These are phyloP conservation scores for Fraxinus greggii DNA, from an alignment of 305 asterid genomes.

Conservation along the genomic window DNA sequence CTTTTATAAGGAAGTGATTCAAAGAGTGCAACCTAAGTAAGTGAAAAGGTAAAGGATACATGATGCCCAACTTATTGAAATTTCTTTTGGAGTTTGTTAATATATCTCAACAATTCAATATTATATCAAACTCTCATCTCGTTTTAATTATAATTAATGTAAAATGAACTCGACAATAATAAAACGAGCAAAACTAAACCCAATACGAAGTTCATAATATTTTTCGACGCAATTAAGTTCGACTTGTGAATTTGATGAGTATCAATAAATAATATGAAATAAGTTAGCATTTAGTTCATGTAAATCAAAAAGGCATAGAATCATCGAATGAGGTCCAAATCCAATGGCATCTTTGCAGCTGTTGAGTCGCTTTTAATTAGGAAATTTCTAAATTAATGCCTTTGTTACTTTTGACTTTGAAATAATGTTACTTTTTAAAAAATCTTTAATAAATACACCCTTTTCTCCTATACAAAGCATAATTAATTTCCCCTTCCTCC, in stretches of 20 bases:
- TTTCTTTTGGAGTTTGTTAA: not conserved
- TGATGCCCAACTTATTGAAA: constrained; percentile 17
- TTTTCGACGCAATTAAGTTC: not conserved
- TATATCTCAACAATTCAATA: not conserved
- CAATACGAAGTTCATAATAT: not conserved
- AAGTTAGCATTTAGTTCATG: not conserved
- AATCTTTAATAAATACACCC: not conserved
- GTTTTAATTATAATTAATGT: not conserved
- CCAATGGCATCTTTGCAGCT: constrained; percentile 20
- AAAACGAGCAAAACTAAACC: not conserved
- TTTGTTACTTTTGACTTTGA: not conserved
- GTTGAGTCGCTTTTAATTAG: constrained; percentile 36
- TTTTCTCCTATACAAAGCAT: not conserved
- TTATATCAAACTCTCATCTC: not conserved
- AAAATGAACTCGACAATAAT: not conserved
- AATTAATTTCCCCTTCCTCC: not conserved
- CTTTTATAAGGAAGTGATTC: constrained; percentile 59
- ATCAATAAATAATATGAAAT: not conserved
- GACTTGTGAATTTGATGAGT: not conserved
- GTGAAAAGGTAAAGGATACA: constrained; percentile 28
- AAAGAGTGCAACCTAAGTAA: constrained; percentile 66
- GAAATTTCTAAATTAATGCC: constrained; percentile 23
- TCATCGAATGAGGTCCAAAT: not conserved
- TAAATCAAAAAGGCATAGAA: not conserved
- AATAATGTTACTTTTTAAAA: not conserved